These are phyloP conservation scores for Phytophthora capsici DNA, from an alignment of 352 stramenopile species.

Conservation along the genomic window DNA sequence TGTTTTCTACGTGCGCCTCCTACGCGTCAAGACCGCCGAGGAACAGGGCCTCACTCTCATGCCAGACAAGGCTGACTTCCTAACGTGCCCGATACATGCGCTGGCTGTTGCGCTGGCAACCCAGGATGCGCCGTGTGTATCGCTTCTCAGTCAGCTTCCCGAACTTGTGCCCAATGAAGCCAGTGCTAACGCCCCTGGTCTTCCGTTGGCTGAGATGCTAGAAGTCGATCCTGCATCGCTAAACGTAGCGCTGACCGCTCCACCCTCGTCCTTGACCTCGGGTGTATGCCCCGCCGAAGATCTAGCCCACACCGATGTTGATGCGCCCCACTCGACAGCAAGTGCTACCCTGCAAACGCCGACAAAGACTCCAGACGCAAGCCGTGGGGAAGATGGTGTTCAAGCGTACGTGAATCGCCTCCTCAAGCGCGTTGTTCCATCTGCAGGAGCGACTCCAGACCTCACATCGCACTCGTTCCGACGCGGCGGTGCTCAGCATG, in stretches of 20 bases:
- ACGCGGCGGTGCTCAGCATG: not conserved
- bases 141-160: constrained; percentile 23
- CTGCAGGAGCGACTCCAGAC: not conserved
- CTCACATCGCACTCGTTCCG: not conserved
- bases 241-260: no score
- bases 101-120: constrained; percentile 21
- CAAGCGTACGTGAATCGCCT: constrained; percentile 38
- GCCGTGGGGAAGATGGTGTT: constrained; percentile 14
- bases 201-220: no score
- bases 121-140: constrained; percentile 14
- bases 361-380: no score
- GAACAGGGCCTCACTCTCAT: constrained; percentile 41
- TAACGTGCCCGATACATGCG: constrained; percentile 8
- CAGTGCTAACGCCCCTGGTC: no score
- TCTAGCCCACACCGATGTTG: no score
- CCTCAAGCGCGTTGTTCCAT: constrained; percentile 8
- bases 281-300: no score
- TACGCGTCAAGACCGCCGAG: constrained; percentile 37
- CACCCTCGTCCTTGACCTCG: no score
- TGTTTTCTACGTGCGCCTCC: constrained; percentile 35
- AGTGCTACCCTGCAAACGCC: no score
- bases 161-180: not conserved
- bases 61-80: constrained; percentile 16
- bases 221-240: no score
- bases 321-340: no score